Evolutionary conservation across 78 protist species (phyloP), one percentile per base, ranked within the genome.

Genomic region (Emiliania huxleyi): DNA sequence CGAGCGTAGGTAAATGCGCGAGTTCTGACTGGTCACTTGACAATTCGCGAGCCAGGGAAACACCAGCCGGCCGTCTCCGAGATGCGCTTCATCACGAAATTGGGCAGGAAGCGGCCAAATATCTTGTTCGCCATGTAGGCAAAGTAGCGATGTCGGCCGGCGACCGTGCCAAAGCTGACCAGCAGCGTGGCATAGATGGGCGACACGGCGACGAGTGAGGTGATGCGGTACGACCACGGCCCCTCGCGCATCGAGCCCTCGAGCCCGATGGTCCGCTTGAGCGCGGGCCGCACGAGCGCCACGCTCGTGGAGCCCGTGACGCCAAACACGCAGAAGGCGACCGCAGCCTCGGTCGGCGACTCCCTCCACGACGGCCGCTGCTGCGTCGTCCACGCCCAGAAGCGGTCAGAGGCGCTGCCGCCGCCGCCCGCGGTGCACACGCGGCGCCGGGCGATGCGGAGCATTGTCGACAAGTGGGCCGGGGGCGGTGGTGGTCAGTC

Each of bases 321-420:
- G 42, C 83, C 92, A 26, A 90, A 90, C 23, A 90, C 92, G 48
- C 11, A 0, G 81, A 52, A 62, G 26, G 43, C 40, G 48, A 90
- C 33, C 25, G 49, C 44, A 1, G 92, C 92, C 73, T 90, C 92
- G 29, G 1, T n/a, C 26, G 23, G 35, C 33, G 25, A 37, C 83
- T 90, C 83, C 22, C 79, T 3, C 92, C 92, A 90, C 38, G 81
- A 29, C 44, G 92, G 92, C 29, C 92, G 92, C 3, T 3, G 45
- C 48, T 40, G 77, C 23, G 92, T 90, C 55, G 92, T 90, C 92
- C 92, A 90, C 45, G 18, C 25, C 92, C 92, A 90, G 49, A 90
- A 90, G 46, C 91, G 55, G 33, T 12, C 75, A 5, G 12, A 69
- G 33, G 75, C 37, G 75, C 33, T 45, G 19, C n/a, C n/a, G n/a